Base-by-base conservation (phyloP, 1,284 basidiomycete species). In the Rugosomyces carneus region DNA sequence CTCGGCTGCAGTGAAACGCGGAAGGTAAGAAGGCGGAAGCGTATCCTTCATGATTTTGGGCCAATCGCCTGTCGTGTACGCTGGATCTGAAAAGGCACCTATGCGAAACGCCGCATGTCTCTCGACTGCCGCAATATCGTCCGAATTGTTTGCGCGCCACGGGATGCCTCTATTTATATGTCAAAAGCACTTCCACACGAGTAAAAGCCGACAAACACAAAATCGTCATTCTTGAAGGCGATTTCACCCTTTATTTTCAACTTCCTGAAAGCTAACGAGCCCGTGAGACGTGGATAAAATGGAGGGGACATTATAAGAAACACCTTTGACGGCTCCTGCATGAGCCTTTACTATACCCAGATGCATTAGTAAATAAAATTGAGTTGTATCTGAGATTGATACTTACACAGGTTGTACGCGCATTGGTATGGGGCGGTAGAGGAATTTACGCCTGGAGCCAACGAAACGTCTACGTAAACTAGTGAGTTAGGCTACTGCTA, bases 21-120 rank as follows among this genome's bases (percentile, higher is more conserved):
- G 72, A 11, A 75, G 61, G 45, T 62, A 68, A 0, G 64, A 64
- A 8, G 67, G 63, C 2, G 70, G 65, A 1, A 75, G 55, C 1
- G 66, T 71, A 29, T 74, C 68, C 19, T 62, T 72, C 61, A 74
- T 63, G 26, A 72, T 62, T 24, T 64, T 60, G 1, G 72, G 72
- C 71, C 72, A 75, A 48, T 75, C 70, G 4, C 73, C 73, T 0
- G 69, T 70, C 5, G 55, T 68, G 52, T 70, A 75, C 0, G 70
- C 51, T 10, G 72, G 71, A 42, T 73, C 64, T 16, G 70, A 65
- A 49, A 73, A 74, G 6, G 61, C 58, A 7, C 72, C 72, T 42
- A 75, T 69, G 10, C 62, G 65, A 59, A 75, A 73, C 5, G 71
- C 68, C 8, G 66, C 66, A 49, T 71, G 71, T 1, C 73, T 65